Percentiles rank a stretch among this genome's conserved stretches.
These are phyloP conservation scores for Leishmania martiniquensis DNA, from an alignment of 208 protist species.

Conservation along the genomic window DNA sequence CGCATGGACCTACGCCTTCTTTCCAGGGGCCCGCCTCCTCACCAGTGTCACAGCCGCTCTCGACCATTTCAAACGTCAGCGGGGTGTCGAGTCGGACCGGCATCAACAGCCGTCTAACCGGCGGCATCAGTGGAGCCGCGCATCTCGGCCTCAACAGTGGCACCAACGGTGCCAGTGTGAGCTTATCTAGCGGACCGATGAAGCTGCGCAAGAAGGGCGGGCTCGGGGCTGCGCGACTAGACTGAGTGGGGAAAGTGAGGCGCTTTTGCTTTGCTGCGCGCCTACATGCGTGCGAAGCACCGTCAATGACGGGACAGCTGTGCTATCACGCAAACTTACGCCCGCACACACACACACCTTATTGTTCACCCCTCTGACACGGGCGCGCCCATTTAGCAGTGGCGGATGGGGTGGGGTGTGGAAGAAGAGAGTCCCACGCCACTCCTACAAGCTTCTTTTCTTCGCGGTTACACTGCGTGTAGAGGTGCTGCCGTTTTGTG, in stretches of 20 bases:
- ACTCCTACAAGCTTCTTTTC: background rate
- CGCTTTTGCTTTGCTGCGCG: background rate
- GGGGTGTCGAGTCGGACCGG: background rate
- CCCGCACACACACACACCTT: background rate
- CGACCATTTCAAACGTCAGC: background rate
- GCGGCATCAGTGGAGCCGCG: background rate
- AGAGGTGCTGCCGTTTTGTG: background rate
- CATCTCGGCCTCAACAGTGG: background rate
- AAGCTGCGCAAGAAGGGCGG: constrained; percentile 63
- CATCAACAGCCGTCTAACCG: background rate
- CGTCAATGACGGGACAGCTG: background rate
- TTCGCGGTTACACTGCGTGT: background rate
- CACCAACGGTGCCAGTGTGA: background rate
- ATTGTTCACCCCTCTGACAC: background rate
- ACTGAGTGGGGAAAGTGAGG: constrained; percentile 1
- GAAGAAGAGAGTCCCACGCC: background rate
- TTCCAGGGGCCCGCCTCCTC: background rate
- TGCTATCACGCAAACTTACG: background rate
- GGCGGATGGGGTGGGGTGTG: background rate
- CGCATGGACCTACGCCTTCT: background rate
- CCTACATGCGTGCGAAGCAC: too few species aligned
- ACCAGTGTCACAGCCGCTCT: background rate
- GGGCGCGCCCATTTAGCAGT: background rate
- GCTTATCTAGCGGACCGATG: constrained; percentile 33
- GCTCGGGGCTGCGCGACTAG: constrained; percentile 55